phyloP scores from a whole-genome alignment of 768 basidiomycete genomes.

The Tricholoma bakamatsutake region DNA sequence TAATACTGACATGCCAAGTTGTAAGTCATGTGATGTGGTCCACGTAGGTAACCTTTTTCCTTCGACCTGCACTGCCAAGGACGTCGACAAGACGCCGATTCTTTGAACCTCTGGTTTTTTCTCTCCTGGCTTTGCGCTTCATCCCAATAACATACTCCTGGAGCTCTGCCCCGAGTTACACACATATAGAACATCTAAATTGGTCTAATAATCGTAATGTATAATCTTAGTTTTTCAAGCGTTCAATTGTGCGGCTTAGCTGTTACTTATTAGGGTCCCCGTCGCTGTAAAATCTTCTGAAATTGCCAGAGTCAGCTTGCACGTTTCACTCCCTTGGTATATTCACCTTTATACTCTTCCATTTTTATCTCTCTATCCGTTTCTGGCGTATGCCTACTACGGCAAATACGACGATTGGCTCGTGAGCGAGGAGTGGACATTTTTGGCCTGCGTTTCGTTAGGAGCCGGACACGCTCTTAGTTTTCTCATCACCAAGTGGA shows the following conservation, averaged over 20 bases:
- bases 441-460: constrained; percentile 81
- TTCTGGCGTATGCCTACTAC: constrained; percentile 88
- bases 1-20: no score
- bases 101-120: background rate
- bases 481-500: constrained; percentile 91
- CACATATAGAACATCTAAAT: background rate
- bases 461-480: constrained; percentile 87
- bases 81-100: no score
- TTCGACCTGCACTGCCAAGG: no score
- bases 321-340: constrained; percentile 61
- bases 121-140: background rate
- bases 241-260: background rate
- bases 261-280: constrained; percentile 28
- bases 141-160: background rate
- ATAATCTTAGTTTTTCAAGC: constrained; percentile 4
- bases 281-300: constrained; percentile 60
- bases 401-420: constrained; percentile 88
- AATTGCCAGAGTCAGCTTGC: constrained; percentile 62
- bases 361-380: constrained; percentile 74
- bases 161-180: background rate
- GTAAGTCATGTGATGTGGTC: background rate
- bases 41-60: background rate
- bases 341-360: constrained; percentile 70
- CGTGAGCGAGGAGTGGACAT: constrained; percentile 95
- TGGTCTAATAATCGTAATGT: constrained; percentile 1